phyloP scores from a whole-genome alignment of 805 yeast genomes.

The Monosporozyma siamensis region DNA sequence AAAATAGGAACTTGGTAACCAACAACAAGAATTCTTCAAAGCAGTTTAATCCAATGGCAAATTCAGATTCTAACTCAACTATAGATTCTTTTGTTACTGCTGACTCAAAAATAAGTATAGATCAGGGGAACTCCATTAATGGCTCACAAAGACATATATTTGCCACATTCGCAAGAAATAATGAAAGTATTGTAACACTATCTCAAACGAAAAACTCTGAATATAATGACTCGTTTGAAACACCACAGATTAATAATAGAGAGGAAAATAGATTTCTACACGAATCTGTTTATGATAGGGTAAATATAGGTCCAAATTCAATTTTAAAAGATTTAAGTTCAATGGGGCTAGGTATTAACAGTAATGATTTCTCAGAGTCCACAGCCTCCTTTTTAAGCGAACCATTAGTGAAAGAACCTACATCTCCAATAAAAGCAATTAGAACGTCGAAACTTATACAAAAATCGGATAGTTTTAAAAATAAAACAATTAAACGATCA shows the following conservation, averaged over 20 bases:
- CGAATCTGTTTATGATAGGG: neutral
- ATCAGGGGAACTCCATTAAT: neutral
- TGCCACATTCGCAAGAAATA: neutral
- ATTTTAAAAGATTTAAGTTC: neutral
- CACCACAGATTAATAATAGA: slow-evolving; percentile 1
- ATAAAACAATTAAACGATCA: neutral
- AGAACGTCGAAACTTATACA: slow-evolving; percentile 14
- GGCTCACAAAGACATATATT: slow-evolving; percentile 3
- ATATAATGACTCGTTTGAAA: neutral
- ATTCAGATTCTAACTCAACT: neutral
- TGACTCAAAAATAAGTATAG: neutral
- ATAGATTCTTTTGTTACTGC: slow-evolving; percentile 3
- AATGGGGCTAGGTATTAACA: neutral
- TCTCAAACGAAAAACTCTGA: neutral
- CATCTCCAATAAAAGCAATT: slow-evolving; percentile 15
- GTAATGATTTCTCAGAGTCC: neutral
- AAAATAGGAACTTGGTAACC: neutral
- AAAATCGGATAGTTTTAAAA: slow-evolving; percentile 1
- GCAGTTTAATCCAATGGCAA: too few species aligned
- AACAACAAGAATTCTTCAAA: neutral
- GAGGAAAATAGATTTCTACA: neutral
- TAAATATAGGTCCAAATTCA: neutral
- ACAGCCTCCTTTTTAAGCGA: neutral
- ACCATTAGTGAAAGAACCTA: neutral
- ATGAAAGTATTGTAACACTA: neutral